phyloP scores from a whole-genome alignment of 2,329 filamentous ascomycete species.

The Lasiodiplodia sp. region DNA sequence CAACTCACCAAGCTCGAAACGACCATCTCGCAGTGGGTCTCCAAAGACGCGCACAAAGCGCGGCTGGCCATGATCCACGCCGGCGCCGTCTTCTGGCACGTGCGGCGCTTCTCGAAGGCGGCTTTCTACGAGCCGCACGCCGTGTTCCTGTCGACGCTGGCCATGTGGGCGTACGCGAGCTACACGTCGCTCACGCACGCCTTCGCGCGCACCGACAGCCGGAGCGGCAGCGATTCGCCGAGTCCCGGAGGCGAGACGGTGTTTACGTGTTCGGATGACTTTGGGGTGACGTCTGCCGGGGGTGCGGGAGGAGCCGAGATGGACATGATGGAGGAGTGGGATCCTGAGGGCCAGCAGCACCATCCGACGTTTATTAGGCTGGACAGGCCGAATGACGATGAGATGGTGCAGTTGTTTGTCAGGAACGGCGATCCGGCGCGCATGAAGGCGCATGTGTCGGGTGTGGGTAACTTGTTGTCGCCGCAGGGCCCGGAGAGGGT shows the following conservation, averaged over 20 bases:
- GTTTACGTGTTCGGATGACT: not conserved
- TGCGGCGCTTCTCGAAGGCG: constrained; percentile 57
- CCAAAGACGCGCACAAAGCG: constrained; percentile 63
- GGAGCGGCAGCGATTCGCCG: constrained; percentile 19
- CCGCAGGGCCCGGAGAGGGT: not conserved
- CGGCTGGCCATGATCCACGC: constrained; percentile 63
- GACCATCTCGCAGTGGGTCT: constrained; percentile 58
- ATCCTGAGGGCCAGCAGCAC: constrained; percentile 7
- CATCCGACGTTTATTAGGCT: constrained; percentile 57
- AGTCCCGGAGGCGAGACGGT: not conserved
- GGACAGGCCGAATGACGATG: constrained; percentile 64
- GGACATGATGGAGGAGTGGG: too few species aligned
- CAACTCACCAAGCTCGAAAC: constrained; percentile 24
- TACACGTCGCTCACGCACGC: constrained; percentile 12
- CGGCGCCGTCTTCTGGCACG: constrained; percentile 60
- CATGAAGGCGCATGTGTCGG: constrained; percentile 60
- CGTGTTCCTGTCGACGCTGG: constrained; percentile 55
- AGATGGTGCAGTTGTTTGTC: constrained; percentile 65
- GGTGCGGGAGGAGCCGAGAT: too few species aligned
- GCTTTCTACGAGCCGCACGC: constrained; percentile 58
- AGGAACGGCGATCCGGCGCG: constrained; percentile 50
- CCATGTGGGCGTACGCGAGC: constrained; percentile 55
- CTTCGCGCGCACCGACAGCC: constrained; percentile 4
- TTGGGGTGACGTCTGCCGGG: too few species aligned
- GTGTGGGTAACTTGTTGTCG: constrained; percentile 58